phyloP scores from a whole-genome alignment of 2,329 filamentous ascomycete genomes.

The Calycina herbarum region DNA sequence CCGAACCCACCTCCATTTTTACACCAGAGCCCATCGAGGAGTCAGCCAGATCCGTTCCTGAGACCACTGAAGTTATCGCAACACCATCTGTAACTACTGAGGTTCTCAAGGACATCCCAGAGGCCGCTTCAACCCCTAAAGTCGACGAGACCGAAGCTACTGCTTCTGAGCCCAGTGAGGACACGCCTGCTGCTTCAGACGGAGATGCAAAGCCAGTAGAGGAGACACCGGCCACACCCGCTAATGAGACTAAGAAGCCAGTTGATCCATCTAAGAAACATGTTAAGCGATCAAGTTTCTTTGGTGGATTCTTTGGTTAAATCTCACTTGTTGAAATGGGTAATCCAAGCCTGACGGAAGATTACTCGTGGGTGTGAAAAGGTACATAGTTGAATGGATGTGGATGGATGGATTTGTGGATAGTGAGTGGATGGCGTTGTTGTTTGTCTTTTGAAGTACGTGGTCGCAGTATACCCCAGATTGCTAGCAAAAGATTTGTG shows the following conservation, averaged over 20 bases:
- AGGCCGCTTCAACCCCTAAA: background rate
- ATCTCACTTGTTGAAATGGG: too few species aligned
- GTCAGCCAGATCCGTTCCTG: background rate
- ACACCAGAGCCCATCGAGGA: conserved; percentile 1
- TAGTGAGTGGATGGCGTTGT: too few species aligned
- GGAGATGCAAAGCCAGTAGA: background rate
- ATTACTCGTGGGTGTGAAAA: too few species aligned
- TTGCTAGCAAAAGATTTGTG: too few species aligned
- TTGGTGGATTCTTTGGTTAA: conserved; percentile 16
- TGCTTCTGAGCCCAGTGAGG: background rate
- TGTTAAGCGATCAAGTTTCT: conserved; percentile 17
- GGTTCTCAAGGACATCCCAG: conserved; percentile 3
- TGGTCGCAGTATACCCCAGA: too few species aligned
- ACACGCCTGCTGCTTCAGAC: too few species aligned
- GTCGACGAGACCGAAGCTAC: background rate
- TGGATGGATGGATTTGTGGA: too few species aligned
- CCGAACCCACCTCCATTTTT: background rate
- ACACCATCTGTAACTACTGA: background rate
- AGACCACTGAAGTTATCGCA: background rate
- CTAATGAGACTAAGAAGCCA: background rate
- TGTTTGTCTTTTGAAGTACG: too few species aligned
- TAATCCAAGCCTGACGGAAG: too few species aligned
- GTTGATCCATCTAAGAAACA: conserved; percentile 6
- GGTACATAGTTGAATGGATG: too few species aligned
- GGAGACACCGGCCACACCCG: background rate